Percentiles rank a stretch among this genome's conserved stretches.
These are phyloP conservation scores for Metarhizium humberi DNA, from an alignment of 2,329 filamentous ascomycete genomes.

Conservation along the genomic window DNA sequence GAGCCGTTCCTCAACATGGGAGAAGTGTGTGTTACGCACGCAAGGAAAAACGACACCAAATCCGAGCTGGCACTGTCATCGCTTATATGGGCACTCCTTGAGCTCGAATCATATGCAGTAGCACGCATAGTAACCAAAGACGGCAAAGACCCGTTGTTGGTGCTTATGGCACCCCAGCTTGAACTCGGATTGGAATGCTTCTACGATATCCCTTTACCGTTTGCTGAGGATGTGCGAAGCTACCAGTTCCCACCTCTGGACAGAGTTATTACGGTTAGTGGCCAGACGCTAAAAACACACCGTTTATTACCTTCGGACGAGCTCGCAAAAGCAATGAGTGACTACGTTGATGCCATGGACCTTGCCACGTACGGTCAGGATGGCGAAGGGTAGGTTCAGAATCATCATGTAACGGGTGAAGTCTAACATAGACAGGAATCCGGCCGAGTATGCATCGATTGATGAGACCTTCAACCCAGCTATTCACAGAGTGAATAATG, in stretches of 20 bases:
- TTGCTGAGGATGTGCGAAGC: slow-evolving; percentile 82
- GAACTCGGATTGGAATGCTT: slow-evolving; percentile 75
- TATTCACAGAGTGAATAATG: slow-evolving; percentile 82
- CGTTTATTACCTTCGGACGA: slow-evolving; percentile 70
- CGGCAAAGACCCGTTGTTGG: slow-evolving; percentile 63
- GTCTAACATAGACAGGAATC: slow-evolving; percentile 22
- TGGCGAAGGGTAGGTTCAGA: slow-evolving; percentile 57
- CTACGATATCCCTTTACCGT: slow-evolving; percentile 83
- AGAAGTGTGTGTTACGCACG: slow-evolving; percentile 66
- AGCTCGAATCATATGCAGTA: slow-evolving; percentile 77
- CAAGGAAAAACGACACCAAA: slow-evolving; percentile 69
- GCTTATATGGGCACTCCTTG: slow-evolving; percentile 76
- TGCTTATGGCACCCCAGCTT: slow-evolving; percentile 73
- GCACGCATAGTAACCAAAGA: slow-evolving; percentile 81
- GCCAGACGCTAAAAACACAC: slow-evolving; percentile 70
- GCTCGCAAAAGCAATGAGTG: slow-evolving; percentile 72
- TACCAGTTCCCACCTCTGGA: slow-evolving; percentile 90
- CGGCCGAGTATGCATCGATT: slow-evolving; percentile 61
- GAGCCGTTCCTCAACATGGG: slow-evolving; percentile 81
- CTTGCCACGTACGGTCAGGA: slow-evolving; percentile 61
- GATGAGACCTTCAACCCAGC: slow-evolving; percentile 78
- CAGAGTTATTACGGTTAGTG: slow-evolving; percentile 77
- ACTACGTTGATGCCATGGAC: slow-evolving; percentile 92
- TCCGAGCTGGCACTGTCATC: slow-evolving; percentile 81
- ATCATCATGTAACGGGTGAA: neutral